These are phyloP conservation scores for Amphicarpaea edgeworthii DNA, from an alignment of 306 rosid species.

Conservation along the genomic window DNA sequence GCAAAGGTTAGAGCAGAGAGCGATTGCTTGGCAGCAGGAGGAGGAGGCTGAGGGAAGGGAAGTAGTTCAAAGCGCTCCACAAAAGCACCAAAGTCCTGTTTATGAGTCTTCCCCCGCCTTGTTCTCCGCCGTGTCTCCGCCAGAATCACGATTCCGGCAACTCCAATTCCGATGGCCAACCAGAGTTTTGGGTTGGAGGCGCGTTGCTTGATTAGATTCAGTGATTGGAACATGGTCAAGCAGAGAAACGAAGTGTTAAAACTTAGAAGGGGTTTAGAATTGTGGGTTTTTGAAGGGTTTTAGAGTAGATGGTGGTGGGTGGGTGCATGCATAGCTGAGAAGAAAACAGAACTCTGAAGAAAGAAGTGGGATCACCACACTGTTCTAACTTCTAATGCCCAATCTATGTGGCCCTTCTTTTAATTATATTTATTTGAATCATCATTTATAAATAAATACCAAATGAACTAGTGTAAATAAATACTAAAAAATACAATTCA, in stretches of 20 bases:
- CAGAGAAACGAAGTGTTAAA: background rate
- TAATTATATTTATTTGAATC: too few relatives aligned
- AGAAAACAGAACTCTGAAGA: background rate
- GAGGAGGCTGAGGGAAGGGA: conserved; percentile 56
- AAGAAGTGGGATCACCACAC: too few relatives aligned
- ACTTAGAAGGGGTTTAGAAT: conserved; percentile 18
- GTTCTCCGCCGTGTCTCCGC: conserved; percentile 61
- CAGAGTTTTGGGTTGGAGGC: conserved; percentile 71
- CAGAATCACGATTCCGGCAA: conserved; percentile 61
- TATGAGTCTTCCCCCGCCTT: background rate
- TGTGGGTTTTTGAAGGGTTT: conserved; percentile 72
- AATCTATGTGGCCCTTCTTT: too few relatives aligned
- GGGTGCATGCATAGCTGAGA: background rate
- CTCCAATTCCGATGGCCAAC: conserved; percentile 66
- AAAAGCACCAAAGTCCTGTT: conserved; percentile 63
- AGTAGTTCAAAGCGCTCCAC: conserved; percentile 65
- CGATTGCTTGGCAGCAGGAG: conserved; percentile 43
- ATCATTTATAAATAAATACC: too few relatives aligned
- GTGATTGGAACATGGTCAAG: conserved; percentile 54
- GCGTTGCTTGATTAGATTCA: conserved; percentile 47
- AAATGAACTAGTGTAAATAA: too few relatives aligned
- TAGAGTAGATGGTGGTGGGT: conserved; percentile 24
- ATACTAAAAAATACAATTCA: too few relatives aligned
- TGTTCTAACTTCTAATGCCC: too few relatives aligned
- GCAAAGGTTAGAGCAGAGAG: conserved; percentile 72